These are phyloP conservation scores for Boletus vinaceobasis DNA, from an alignment of 768 basidiomycete genomes.

Conservation along the genomic window DNA sequence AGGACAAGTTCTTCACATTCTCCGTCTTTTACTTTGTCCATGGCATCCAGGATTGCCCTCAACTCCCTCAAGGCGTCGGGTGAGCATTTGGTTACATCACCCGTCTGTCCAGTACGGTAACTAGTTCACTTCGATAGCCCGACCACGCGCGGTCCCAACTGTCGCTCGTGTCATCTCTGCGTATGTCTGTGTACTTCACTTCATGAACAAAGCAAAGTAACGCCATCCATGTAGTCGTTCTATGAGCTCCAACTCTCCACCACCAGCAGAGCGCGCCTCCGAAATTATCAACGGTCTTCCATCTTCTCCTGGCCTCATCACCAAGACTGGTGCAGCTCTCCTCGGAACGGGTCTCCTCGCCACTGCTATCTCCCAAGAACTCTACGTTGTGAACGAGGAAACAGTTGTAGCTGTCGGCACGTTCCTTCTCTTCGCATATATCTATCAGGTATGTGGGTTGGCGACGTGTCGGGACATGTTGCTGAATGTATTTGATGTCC, in stretches of 20 bases:
- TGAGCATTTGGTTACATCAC: slow-evolving; percentile 23
- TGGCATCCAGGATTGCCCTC: slow-evolving; percentile 73
- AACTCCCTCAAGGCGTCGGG: slow-evolving; percentile 61
- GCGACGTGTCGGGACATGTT: not conserved
- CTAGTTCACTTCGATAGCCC: slow-evolving; percentile 36
- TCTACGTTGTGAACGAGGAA: slow-evolving; percentile 98
- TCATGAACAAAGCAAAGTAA: slow-evolving; percentile 7
- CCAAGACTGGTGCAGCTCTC: slow-evolving; percentile 92
- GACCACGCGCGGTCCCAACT: slow-evolving; percentile 51
- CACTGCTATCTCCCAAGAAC: slow-evolving; percentile 92
- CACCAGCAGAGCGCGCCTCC: slow-evolving; percentile 83
- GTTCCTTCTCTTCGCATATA: slow-evolving; percentile 74
- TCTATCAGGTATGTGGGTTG: slow-evolving; percentile 63
- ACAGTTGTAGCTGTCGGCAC: slow-evolving; percentile 84
- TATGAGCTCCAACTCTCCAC: slow-evolving; percentile 63
- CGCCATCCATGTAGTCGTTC: slow-evolving; percentile 47
- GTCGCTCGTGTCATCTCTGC: slow-evolving; percentile 44
- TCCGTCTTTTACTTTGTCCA: slow-evolving; percentile 24
- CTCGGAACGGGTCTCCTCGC: slow-evolving; percentile 87
- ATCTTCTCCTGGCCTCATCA: slow-evolving; percentile 81
- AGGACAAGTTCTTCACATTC: slow-evolving; percentile 5
- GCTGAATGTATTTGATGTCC: slow-evolving; percentile 13
- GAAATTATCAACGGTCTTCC: slow-evolving; percentile 87
- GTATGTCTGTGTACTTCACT: slow-evolving; percentile 35
- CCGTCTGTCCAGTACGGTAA: not conserved